phyloP scores from a whole-genome alignment of 495 filamentous ascomycete species.

The Talaromyces stipitatus region DNA sequence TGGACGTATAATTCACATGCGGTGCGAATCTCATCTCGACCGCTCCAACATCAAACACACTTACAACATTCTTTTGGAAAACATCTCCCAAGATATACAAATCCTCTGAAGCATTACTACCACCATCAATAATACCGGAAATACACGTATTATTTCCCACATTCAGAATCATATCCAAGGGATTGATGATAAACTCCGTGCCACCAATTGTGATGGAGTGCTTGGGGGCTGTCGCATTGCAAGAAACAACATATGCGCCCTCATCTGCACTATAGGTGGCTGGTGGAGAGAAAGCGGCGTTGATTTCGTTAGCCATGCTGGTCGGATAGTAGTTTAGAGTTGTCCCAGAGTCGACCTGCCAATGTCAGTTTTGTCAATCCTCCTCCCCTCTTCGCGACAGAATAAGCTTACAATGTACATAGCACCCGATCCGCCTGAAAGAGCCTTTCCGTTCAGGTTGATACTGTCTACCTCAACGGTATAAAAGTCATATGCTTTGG shows the following conservation, averaged over 20 bases:
- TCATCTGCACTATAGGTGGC: conserved; percentile 36
- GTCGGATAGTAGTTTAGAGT: conserved; percentile 32
- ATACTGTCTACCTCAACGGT: conserved; percentile 33
- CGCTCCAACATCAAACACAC: conserved; percentile 26
- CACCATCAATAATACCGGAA: conserved; percentile 32
- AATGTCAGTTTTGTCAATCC: background rate
- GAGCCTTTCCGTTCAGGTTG: conserved; percentile 17
- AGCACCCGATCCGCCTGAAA: conserved; percentile 12
- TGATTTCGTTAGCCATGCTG: conserved; percentile 40
- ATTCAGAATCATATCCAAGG: conserved; percentile 45
- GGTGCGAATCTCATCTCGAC: conserved; percentile 25
- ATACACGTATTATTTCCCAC: conserved; percentile 34
- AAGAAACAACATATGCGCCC: conserved; percentile 46
- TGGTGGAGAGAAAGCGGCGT: conserved; percentile 44
- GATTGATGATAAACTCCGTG: conserved; percentile 44
- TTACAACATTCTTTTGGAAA: conserved; percentile 58
- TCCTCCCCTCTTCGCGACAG: background rate
- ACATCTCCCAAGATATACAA: conserved; percentile 48
- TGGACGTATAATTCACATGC: background rate
- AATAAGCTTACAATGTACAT: conserved; percentile 20
- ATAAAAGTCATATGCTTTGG: conserved; percentile 30
- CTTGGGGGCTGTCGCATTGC: conserved; percentile 44
- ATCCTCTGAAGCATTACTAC: conserved; percentile 21
- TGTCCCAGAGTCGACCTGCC: conserved; percentile 34
- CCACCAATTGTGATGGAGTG: conserved; percentile 45